These are phyloP conservation scores for Beauveria pseudobassiana DNA, from an alignment of 2,329 filamentous ascomycete genomes.

Conservation along the genomic window DNA sequence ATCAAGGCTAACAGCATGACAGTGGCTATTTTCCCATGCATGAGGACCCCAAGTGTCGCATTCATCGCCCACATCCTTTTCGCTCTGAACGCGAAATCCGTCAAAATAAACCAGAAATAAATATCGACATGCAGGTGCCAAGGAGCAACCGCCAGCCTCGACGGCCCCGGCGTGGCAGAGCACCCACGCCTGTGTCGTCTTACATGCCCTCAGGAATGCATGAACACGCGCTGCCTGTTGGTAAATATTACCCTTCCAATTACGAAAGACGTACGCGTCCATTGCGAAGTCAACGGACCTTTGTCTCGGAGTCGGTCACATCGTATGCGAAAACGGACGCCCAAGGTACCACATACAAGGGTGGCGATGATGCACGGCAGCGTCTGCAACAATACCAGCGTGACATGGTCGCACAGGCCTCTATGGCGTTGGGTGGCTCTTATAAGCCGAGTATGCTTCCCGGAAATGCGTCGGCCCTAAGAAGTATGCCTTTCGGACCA, in stretches of 20 bases:
- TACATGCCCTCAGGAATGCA: conserved; percentile 44
- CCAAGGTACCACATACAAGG: conserved; percentile 19
- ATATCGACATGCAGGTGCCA: conserved; percentile 1
- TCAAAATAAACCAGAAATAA: conserved; percentile 14
- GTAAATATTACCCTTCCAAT: conserved; percentile 58
- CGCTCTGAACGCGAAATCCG: conserved; percentile 29
- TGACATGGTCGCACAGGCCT: conserved; percentile 53
- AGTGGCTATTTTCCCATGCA: conserved; percentile 56
- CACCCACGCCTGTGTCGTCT: conserved; percentile 37
- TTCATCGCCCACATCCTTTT: conserved; percentile 47
- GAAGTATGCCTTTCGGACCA: conserved; percentile 25
- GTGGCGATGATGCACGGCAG: conserved; percentile 8
- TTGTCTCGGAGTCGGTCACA: conserved; percentile 22
- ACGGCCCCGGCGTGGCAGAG: conserved; percentile 16
- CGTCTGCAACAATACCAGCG: conserved; percentile 49
- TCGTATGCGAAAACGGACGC: conserved; percentile 29
- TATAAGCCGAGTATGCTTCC: conserved; percentile 19
- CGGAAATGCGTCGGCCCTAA: conserved; percentile 25
- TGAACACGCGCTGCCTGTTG: conserved; percentile 43
- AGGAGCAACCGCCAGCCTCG: neutral
- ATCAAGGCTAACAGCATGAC: conserved; percentile 7
- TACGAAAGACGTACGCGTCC: conserved; percentile 38
- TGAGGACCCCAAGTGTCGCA: conserved; percentile 42
- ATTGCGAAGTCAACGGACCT: conserved; percentile 17
- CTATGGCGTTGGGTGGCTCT: conserved; percentile 31